Evolutionary conservation across 345 rosid species (phyloP), one percentile per base, ranked within the genome.

Genomic region (Gossypium stocksii): DNA sequence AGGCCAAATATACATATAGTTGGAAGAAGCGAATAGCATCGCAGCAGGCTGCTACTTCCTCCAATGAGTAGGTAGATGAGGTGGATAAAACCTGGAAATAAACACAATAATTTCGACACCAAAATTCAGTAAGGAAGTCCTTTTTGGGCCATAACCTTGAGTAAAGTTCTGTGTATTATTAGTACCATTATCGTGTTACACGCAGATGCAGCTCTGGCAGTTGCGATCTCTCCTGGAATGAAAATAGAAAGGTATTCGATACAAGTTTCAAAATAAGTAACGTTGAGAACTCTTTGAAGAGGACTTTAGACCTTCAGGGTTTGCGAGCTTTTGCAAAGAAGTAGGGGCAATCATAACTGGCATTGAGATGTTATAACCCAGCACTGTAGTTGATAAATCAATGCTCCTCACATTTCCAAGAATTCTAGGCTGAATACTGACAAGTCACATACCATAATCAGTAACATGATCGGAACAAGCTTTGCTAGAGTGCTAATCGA

Each of bases 1-100:
- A 66, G 73, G 68, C 58, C 1, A 34, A 12, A 9, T 84, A 87
- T 67, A 69, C 98, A 73, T 89, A 92, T 82, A 92, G 23, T 76
- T 94, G 98, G 83, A 86, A 87, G 84, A 91, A 92, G 46, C 89
- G 89, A 77, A 91, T 78, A 58, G 93, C 97, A 57, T 86, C 76
- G 83, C 97, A 86, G 81, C 98, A 89, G 11, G 90, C 78, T 59
- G 98, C 97, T 76, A 94, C 91, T 79, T 89, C 97, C 87, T 94
- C 98, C 68, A 94, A 74, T 2, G 90, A 83, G 83, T 86, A 83
- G 56, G 82, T 71, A 65, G 98, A 82, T 72, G 66, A 19, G 78
- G 34, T 88, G 20, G 97, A 92, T 77, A 92, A 76, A 64, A 86
- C 85, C 98, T 91, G 82, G 38, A 84, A 57, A 57, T 3, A 57